Evolutionary conservation across 2,329 filamentous ascomycete genomes (phyloP), one percentile per base, ranked within the genome.

Genomic region (Coleophoma eucalyptorum): DNA sequence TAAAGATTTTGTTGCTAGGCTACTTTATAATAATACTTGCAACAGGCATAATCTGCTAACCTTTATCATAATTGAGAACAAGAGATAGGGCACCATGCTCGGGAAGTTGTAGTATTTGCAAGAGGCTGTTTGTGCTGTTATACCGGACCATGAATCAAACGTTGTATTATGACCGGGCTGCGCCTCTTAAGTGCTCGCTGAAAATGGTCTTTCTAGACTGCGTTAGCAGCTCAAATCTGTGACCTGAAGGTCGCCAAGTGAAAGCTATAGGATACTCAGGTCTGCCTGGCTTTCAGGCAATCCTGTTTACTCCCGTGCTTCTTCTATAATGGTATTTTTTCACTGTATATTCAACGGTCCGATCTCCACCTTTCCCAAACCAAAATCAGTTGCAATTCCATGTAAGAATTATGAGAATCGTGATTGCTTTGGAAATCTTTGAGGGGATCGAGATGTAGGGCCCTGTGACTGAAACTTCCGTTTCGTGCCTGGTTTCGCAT

Each of bases 91-190:
- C n/a, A n/a, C n/a, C n/a, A n/a, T n/a, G n/a, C n/a, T n/a, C n/a
- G n/a, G n/a, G n/a, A n/a, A n/a, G n/a, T n/a, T n/a, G n/a, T n/a
- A n/a, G 70, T 73, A 3, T 73, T 70, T 46, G 51, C 61, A 13
- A 66, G 59, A 1, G 68, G 61, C 21, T 73, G 70, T 48, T 68
- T 63, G 18, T 72, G 72, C 53, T 74, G 69, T 70, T 72, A 73
- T 51, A 70, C 73, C 38, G 63, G 65, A 51, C 5, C 57, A 59
- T 20, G 69, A 70, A 0, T 62, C 67, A 3, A 73, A 73, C 46
- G 57, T 66, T 0, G 69, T 68, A 1, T 67, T 64, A 5, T 71
- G 67, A 66, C 69, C 67, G 1, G 62, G 62, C 3, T 54, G 62
- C 32, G 67, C 66, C 10, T 54, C 52, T 10, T 57, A n/a, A 54